phyloP scores from a whole-genome alignment of 2,329 filamentous ascomycete species.

The Alternaria brassicicola region DNA sequence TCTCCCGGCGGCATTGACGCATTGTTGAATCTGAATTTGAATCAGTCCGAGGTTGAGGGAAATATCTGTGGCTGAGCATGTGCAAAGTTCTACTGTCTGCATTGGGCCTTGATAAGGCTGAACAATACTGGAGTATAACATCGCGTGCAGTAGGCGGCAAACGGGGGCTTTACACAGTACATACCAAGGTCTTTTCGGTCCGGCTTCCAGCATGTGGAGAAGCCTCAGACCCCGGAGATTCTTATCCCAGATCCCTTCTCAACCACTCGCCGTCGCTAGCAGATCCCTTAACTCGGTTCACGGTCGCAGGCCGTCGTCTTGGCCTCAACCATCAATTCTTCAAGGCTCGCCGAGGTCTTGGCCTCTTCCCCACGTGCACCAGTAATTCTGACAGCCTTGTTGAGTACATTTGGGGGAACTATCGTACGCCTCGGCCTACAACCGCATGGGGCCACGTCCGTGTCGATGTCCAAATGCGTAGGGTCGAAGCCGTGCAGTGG shows the following conservation, averaged over 20 bases:
- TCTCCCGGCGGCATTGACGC: neutral
- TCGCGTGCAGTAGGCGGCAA: conserved; percentile 4
- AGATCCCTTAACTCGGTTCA: conserved; percentile 14
- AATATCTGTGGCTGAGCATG: neutral
- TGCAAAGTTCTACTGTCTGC: neutral
- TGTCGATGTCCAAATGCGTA: conserved; percentile 9
- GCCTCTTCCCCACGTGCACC: neutral
- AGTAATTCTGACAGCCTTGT: conserved; percentile 1
- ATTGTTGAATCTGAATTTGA: neutral
- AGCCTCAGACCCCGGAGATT: conserved; percentile 6
- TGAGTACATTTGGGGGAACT: neutral
- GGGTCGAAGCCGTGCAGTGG: conserved; percentile 22
- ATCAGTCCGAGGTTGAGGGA: neutral
- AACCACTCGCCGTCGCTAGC: conserved; percentile 2
- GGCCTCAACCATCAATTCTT: neutral
- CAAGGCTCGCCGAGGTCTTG: neutral
- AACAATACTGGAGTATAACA: neutral
- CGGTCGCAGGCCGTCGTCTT: conserved; percentile 2
- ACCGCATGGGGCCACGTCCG: conserved; percentile 18
- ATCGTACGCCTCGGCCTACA: conserved; percentile 10
- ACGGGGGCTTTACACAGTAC: conserved; percentile 1
- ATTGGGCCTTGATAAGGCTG: neutral
- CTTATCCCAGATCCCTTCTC: conserved; percentile 5
- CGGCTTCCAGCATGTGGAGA: conserved; percentile 15
- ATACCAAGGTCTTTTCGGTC: conserved; percentile 4